Conservation (phyloP, 805 yeast species). For the Lipomyces kockii region DNA sequence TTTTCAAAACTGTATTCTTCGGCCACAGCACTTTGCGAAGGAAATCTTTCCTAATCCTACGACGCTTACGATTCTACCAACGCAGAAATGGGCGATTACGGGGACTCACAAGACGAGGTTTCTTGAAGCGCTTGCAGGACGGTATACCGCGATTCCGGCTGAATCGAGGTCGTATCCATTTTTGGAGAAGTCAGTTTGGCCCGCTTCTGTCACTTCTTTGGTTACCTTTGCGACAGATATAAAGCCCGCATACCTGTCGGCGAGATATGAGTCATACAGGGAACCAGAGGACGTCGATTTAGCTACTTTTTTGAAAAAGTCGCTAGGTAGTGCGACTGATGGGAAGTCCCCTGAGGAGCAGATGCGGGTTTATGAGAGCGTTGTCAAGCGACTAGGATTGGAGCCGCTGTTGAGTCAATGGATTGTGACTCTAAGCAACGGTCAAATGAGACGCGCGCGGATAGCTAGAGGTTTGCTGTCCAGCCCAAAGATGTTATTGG, state of each 20-base stretch:
- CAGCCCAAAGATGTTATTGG: constrained; percentile 66
- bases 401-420: constrained; percentile 63
- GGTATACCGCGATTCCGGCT: constrained; percentile 58
- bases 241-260: constrained; percentile 72
- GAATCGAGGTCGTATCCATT: constrained; percentile 61
- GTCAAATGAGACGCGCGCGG: constrained; percentile 90
- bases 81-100: constrained; percentile 59
- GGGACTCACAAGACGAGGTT: constrained; percentile 62
- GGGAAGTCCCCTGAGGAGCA: constrained; percentile 42
- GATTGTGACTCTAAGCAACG: constrained; percentile 88
- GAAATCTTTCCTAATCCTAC: constrained; percentile 50
- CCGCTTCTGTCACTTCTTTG: constrained; percentile 52
- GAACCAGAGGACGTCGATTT: constrained; percentile 82
- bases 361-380: constrained; percentile 43
- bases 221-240: constrained; percentile 54
- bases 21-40: constrained; percentile 27
- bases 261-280: constrained; percentile 84
- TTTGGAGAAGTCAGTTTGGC: constrained; percentile 51
- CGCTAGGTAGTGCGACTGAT: constrained; percentile 51
- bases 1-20: constrained; percentile 27
- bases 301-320: constrained; percentile 56
- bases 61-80: constrained; percentile 47
- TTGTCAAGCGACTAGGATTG: constrained; percentile 60
- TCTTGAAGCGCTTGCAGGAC: constrained; percentile 61
- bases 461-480: constrained; percentile 73